These are phyloP conservation scores for Boletus rubropictus DNA, from an alignment of 768 basidiomycete species.

Conservation along the genomic window DNA sequence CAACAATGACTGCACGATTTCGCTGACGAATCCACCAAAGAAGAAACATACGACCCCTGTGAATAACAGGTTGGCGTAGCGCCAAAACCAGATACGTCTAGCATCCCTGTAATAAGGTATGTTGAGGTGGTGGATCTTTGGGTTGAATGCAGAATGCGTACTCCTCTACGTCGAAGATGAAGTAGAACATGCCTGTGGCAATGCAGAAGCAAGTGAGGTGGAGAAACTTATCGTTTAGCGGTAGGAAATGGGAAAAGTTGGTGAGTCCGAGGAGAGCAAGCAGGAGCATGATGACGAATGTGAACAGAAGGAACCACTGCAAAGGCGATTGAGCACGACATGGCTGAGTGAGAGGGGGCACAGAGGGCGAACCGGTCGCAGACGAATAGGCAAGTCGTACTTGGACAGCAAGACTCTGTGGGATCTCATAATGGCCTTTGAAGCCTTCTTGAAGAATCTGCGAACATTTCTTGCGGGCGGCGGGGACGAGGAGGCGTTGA, in stretches of 20 bases:
- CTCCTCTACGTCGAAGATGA: conserved; percentile 86
- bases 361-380: conserved; percentile 54
- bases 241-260: conserved; percentile 55
- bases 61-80: conserved; percentile 62
- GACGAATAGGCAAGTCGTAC: conserved; percentile 63
- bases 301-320: conserved; percentile 81
- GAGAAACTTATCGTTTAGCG: conserved; percentile 73
- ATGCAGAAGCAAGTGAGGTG: conserved; percentile 73
- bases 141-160: conserved; percentile 33
- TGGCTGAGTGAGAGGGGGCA: background rate
- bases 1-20: conserved; percentile 72
- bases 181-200: conserved; percentile 79
- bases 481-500: conserved; percentile 5
- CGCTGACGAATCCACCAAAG: conserved; percentile 75
- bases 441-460: conserved; percentile 39
- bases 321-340: conserved; percentile 6
- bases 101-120: conserved; percentile 48
- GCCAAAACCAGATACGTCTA: conserved; percentile 84
- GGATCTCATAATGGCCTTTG: conserved; percentile 68
- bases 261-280: conserved; percentile 78
- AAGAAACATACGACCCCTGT: conserved; percentile 69
- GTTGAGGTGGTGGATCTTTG: background rate
- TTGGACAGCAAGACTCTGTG: conserved; percentile 56
- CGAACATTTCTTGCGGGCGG: conserved; percentile 16
- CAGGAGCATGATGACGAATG: conserved; percentile 57